These are phyloP conservation scores for Fusarium graminum DNA, from an alignment of 2,329 filamentous ascomycete genomes.

Conservation along the genomic window DNA sequence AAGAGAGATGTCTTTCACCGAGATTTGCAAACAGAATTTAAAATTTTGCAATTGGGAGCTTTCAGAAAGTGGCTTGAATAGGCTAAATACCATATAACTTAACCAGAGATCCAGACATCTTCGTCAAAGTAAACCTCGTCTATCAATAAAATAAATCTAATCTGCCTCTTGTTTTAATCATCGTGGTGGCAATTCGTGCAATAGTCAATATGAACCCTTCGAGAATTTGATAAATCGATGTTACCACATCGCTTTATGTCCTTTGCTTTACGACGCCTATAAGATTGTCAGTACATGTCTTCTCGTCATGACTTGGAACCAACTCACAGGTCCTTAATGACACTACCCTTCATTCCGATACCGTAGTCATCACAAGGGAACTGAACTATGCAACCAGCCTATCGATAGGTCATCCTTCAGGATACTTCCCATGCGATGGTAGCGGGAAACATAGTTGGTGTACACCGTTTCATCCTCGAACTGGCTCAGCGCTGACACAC, in stretches of 20 bases:
- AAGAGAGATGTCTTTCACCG: no score
- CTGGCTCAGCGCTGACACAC: not conserved
- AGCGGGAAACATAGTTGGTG: conserved; percentile 4
- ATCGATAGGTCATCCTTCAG: conserved; percentile 9
- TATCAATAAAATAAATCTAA: not conserved
- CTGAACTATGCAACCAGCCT: conserved; percentile 20
- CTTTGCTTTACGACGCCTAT: not conserved
- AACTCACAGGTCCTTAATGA: conserved; percentile 28
- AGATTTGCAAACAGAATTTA: not conserved
- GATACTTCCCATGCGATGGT: conserved; percentile 20
- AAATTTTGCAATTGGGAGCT: no score
- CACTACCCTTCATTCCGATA: conserved; percentile 26
- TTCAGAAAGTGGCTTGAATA: no score
- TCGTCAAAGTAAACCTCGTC: not conserved
- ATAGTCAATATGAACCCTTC: conserved; percentile 25
- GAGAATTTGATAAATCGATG: conserved; percentile 17
- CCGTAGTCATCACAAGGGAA: conserved; percentile 23
- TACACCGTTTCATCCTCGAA: conserved; percentile 24
- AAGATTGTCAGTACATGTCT: not conserved
- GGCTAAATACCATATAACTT: no score
- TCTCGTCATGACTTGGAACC: accelerated
- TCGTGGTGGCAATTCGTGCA: not conserved
- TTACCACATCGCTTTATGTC: conserved; percentile 18
- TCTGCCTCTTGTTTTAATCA: not conserved
- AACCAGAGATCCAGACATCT: not conserved